Evolutionary conservation across 495 filamentous ascomycete genomes (phyloP).

Genomic region (Annulohypoxylon bovei): DNA sequence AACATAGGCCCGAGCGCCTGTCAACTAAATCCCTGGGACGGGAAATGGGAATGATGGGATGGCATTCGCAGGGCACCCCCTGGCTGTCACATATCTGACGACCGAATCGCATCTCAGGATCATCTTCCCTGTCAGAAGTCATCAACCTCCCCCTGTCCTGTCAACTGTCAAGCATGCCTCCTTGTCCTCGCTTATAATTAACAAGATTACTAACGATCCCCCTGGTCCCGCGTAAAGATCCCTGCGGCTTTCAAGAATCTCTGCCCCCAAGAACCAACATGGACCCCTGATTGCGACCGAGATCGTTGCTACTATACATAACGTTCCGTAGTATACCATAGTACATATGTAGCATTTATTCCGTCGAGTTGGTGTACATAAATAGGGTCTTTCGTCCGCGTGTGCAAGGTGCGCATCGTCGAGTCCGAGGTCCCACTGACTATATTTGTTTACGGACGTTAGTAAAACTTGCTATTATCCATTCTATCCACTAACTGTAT

Average conservation of each 20-base stretch:
- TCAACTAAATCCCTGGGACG: slow-evolving; percentile 40
- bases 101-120: slow-evolving; percentile 43
- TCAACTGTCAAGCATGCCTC: slow-evolving; percentile 41
- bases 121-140: slow-evolving; percentile 34
- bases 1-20: slow-evolving; percentile 33
- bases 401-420: slow-evolving; percentile 8
- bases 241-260: slow-evolving; percentile 15
- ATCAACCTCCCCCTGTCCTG: slow-evolving; percentile 27
- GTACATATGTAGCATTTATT: neutral
- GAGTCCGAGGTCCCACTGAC: slow-evolving; percentile 17
- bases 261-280: slow-evolving; percentile 35
- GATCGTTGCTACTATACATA: slow-evolving; percentile 38
- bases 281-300: slow-evolving; percentile 31
- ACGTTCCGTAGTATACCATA: slow-evolving; percentile 2
- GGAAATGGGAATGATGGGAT: slow-evolving; percentile 40
- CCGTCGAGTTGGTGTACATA: neutral
- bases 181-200: slow-evolving; percentile 39
- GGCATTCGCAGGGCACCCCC: slow-evolving; percentile 36
- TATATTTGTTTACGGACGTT: slow-evolving; percentile 4
- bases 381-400: neutral
- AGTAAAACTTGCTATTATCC: neutral
- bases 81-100: slow-evolving; percentile 41
- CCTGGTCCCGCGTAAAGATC: slow-evolving; percentile 25
- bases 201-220: slow-evolving; percentile 34
- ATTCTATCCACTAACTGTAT: neutral